Base-by-base conservation (phyloP, 2,329 filamentous ascomycete genomes). In the Aspergillus sojae region DNA sequence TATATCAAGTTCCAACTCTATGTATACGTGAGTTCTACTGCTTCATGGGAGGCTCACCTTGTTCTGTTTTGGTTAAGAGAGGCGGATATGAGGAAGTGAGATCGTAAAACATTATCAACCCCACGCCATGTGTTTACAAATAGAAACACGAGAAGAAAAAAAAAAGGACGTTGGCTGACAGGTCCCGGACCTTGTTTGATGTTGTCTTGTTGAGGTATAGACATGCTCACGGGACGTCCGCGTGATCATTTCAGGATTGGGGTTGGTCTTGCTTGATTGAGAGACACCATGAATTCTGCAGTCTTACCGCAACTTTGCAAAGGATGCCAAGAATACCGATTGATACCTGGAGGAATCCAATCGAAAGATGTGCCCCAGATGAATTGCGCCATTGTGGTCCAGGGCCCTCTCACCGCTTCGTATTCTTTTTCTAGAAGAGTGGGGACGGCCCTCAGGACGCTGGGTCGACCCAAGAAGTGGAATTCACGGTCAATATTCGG, bases 271-370 rank as follows among this genome's bases (percentile, higher is more conserved):
- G 12, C 16, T 36, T 36, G 34, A 36, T 36, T 23, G 28, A 30
- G 26, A 50, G 46, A 50, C 46, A 28, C 28, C 14, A 50, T 6
- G 26, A 50, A 30, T 32, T 50, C 46, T 50, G 46, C 26, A 19
- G 26, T 58, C 57, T 50, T 58, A 58, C 57, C 57, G 57, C 57
- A 34, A 58, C 30, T 58, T 46, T 50, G 43, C n/a, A 58, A 50
- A 58, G 34, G 30, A 34, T 57, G 46, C 46, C 55, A 57, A 57
- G 55, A 32, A 32, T 46, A 34, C 46, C 12, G 26, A 30, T 50
- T 30, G 46, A 30, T 48, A 48, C 10, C 26, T 28, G 10, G 46
- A 48, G 46, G 12, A 48, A 28, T 48, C 12, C 23, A 48, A 48
- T 28, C 46, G 46, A 26, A 50, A 50, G 26, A 19, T 26, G 46